These are phyloP conservation scores for Zymoseptoria tritici DNA, from an alignment of 2,329 filamentous ascomycete genomes.

Conservation along the genomic window DNA sequence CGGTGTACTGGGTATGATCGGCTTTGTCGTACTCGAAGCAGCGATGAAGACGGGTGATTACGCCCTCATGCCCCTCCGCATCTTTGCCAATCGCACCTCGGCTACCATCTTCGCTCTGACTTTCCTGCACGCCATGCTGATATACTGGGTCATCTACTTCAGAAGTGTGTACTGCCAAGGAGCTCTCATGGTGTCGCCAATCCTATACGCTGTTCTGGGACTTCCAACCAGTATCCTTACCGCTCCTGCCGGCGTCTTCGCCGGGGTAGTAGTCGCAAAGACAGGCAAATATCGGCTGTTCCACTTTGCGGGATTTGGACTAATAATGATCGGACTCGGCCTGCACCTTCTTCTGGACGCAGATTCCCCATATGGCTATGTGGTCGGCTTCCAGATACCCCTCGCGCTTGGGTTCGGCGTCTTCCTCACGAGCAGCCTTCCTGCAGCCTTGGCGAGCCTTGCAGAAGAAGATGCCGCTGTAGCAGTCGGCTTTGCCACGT, in stretches of 20 bases:
- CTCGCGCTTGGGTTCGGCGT: conserved; percentile 4
- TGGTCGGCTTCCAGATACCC: conserved; percentile 4
- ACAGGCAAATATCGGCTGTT: conserved; percentile 41
- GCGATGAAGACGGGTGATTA: conserved; percentile 55
- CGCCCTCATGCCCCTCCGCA: conserved; percentile 63
- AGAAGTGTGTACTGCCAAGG: conserved; percentile 43
- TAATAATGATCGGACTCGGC: conserved; percentile 28
- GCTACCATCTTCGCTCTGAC: conserved; percentile 56
- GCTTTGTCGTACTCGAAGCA: conserved; percentile 55
- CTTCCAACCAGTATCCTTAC: conserved; percentile 7
- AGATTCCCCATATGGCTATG: conserved; percentile 7
- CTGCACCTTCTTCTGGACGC: conserved; percentile 26
- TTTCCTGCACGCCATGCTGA: conserved; percentile 62
- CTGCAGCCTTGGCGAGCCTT: conserved; percentile 4
- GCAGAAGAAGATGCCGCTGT: conserved; percentile 3
- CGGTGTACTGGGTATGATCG: conserved; percentile 49
- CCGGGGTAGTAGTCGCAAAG: conserved; percentile 33
- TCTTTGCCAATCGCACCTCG: conserved; percentile 61
- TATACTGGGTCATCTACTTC: conserved; percentile 80
- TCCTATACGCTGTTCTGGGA: conserved; percentile 43
- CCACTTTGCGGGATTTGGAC: conserved; percentile 37
- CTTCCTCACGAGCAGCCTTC: conserved; percentile 2
- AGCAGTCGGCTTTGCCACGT: conserved; percentile 4
- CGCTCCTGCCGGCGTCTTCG: conserved; percentile 3
- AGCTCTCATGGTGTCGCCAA: conserved; percentile 57